Evolutionary conservation across 345 rosid species (phyloP), one percentile per base, ranked within the genome.

Genomic region (Limnanthes douglasii): DNA sequence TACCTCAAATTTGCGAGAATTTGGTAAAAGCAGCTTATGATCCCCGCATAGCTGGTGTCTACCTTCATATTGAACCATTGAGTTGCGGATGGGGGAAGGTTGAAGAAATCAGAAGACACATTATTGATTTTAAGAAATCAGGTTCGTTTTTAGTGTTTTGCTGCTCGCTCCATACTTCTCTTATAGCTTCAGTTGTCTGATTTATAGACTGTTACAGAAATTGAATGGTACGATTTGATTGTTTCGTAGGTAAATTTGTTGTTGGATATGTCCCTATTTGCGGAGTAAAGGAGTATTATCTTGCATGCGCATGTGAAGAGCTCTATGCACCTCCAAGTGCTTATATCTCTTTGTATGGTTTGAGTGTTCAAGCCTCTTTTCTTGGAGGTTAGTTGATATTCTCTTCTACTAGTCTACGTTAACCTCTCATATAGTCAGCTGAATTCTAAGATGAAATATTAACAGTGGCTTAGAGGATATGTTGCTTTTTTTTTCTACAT

Each of bases 51-150:
- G 67, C 73, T 14, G 97, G 95, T 50, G 38, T 76, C 17, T 88
- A 88, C 64, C 93, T 88, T 47, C 86, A 88, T 30, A 74, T 83
- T 48, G 95, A 88, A 29, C 52, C 86, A 25, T 54, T 88, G 51
- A 60, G 65, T 37, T 88, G 97, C 37, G 97, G 97, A 0, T 88
- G 97, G 97, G 97, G 72, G 15, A 88, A 83, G 48, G 93, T 76
- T 31, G 93, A 88, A 57, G 95, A 88, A 64, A 76, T 88, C 39
- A 73, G 80, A 16, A 69, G 95, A 46, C 90, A 83, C 45, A 64
- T 88, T 31, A 26, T 78, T 40, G 59, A 79, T 64, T 88, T 78
- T 66, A 88, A 88, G 69, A 79, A 88, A 57, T 88, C 97, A 50
- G 95, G 97, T 79, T 48, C 46, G 29, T 20, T 29, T 25, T 22